Evolutionary conservation across 164 flowering plant species (phyloP).

Genomic region (Chimonanthus salicifolius): DNA sequence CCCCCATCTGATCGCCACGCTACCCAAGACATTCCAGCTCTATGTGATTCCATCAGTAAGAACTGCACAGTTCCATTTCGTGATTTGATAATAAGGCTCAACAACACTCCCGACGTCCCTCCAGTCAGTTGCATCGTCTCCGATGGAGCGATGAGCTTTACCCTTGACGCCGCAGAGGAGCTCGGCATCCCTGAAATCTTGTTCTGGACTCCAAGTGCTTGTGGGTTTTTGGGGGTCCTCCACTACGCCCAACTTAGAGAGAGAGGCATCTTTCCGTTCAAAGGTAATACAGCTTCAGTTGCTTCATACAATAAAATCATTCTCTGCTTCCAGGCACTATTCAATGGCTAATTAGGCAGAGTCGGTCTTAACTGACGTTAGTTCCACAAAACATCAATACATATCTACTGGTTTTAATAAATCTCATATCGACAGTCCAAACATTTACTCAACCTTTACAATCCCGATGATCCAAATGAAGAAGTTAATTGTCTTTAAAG

Average conservation of each 20-base stretch:
- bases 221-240: conserved; percentile 4
- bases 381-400: background rate
- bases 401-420: too few species aligned
- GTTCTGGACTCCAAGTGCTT: conserved; percentile 15
- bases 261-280: conserved; percentile 7
- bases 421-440: too few species aligned
- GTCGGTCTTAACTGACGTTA: background rate
- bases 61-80: conserved; percentile 1
- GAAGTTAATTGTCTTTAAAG: too few species aligned
- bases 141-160: conserved; percentile 8
- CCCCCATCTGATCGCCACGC: conserved; percentile 31
- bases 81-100: conserved; percentile 1
- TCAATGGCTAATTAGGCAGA: background rate
- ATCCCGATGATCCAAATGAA: too few species aligned
- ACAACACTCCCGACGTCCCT: background rate
- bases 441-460: too few species aligned
- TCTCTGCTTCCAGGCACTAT: background rate
- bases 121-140: conserved; percentile 10
- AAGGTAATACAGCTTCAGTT: conserved; percentile 4
- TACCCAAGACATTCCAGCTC: conserved; percentile 32
- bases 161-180: conserved; percentile 9
- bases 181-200: conserved; percentile 8
- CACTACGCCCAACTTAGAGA: conserved; percentile 1
- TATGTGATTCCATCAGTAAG: conserved; percentile 18
- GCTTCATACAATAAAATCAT: background rate